Evolutionary conservation across 345 rosid species (phyloP), one percentile per base, ranked within the genome.

Genomic region (Eucalyptus decipiens): DNA sequence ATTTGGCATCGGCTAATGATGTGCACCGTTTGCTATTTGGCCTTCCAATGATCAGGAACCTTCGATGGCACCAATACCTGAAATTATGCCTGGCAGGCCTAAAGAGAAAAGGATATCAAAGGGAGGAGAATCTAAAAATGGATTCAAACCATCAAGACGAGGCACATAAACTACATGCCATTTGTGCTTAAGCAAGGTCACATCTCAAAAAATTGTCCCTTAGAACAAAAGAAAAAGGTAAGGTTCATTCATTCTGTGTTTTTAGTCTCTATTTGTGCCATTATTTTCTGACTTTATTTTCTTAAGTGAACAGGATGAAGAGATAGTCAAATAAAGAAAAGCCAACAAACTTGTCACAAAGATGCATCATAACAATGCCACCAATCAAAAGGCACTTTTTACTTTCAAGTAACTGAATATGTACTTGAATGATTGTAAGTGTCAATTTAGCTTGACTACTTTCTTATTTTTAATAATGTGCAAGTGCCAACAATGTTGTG

Each of bases 351-450:
- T 62, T 0, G 72, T 62, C 37, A 0, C 0, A 14, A 1, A 30
- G 37, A 30, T 30, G 72, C 72, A 30, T 62, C 10, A 30, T 14
- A 62, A 62, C 18, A 30, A 62, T 62, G 19, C 37, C 34, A 14
- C 9, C 72, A 62, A n/a, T n/a, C 72, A 65, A 65, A 30, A 30
- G 37, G 34, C 14, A 13, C 72, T 30, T 65, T 30, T 30, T 65
- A 65, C 19, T 65, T 7, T 65, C 15, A 7, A 65, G 72, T n/a
- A 65, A 65, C 37, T 7, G 37, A n/a, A 10, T 15, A 15, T 16
- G 0, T 7, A 65, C 76, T 15, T 15, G 10, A 65, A 65, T 15
- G 76, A 15, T 1, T n/a, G 4, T 1, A 7, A 0, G 40, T 6
- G 2, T 8, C 21, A n/a, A 15, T 2, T 65, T 65, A 65, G 32